These are phyloP conservation scores for Gracilaria gracilis DNA, from an alignment of 23 red algal genomes.

Conservation along the genomic window DNA sequence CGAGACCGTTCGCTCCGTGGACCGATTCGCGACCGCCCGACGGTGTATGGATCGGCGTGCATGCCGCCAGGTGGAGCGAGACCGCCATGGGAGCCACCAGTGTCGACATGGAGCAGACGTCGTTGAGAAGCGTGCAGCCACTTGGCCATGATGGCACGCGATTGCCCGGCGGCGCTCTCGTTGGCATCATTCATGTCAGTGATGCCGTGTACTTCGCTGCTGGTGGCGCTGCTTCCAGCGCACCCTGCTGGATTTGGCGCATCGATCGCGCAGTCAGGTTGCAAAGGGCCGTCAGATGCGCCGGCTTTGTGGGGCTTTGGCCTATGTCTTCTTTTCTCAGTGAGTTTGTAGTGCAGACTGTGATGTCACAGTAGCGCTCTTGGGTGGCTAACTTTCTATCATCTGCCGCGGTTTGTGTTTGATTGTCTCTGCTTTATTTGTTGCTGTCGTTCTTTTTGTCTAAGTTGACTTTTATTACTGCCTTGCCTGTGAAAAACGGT, in stretches of 20 bases:
- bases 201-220: neutral
- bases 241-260: conserved; percentile 49
- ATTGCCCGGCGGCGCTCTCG: conserved; percentile 49
- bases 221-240: neutral
- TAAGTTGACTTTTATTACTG: too few relatives aligned
- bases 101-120: neutral
- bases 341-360: conserved; percentile 52
- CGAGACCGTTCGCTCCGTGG: conserved; percentile 51
- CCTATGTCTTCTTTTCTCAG: conserved; percentile 34
- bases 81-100: neutral
- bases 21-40: neutral
- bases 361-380: conserved; percentile 46
- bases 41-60: conserved; percentile 48
- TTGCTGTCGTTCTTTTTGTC: neutral
- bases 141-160: too few relatives aligned
- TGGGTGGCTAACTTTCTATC: too few relatives aligned
- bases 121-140: neutral
- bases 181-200: conserved; percentile 53
- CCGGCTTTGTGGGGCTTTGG: conserved; percentile 68
- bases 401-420: neutral
- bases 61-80: conserved; percentile 17
- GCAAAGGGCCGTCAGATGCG: conserved; percentile 47
- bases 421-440: neutral
- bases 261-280: conserved; percentile 55
- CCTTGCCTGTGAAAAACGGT: too few relatives aligned